Evolutionary conservation across 345 rosid species (phyloP).

Genomic region (Eucalyptus caleyi): DNA sequence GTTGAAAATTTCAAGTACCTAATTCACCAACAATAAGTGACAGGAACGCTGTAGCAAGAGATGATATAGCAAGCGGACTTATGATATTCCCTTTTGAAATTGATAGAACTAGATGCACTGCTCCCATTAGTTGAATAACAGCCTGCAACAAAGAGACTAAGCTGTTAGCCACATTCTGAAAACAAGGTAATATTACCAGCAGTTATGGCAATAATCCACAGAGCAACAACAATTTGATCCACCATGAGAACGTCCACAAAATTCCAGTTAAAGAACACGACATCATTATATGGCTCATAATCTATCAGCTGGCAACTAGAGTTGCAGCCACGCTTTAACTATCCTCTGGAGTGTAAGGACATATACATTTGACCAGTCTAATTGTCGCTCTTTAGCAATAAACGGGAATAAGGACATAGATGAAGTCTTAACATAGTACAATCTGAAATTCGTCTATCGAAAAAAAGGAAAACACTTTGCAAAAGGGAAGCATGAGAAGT

Average conservation of each 20-base stretch:
- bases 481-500: background rate
- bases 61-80: slow-evolving; percentile 3
- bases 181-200: background rate
- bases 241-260: background rate
- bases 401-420: background rate
- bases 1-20: slow-evolving; percentile 13
- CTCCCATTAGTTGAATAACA: slow-evolving; percentile 16
- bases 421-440: background rate
- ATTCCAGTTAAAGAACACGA: background rate
- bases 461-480: background rate
- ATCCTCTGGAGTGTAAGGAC: background rate
- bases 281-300: background rate
- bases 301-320: background rate
- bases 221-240: background rate
- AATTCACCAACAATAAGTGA: slow-evolving; percentile 47
- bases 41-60: slow-evolving; percentile 24
- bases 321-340: background rate
- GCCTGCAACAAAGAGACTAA: slow-evolving; percentile 16
- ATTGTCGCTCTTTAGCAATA: background rate
- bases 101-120: slow-evolving; percentile 10
- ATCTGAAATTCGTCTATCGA: background rate
- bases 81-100: background rate
- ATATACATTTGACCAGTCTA: background rate
- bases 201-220: background rate
- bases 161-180: background rate